Evolutionary conservation across 2,329 filamentous ascomycete species (phyloP).

Genomic region (Colletotrichum tamarilloi): DNA sequence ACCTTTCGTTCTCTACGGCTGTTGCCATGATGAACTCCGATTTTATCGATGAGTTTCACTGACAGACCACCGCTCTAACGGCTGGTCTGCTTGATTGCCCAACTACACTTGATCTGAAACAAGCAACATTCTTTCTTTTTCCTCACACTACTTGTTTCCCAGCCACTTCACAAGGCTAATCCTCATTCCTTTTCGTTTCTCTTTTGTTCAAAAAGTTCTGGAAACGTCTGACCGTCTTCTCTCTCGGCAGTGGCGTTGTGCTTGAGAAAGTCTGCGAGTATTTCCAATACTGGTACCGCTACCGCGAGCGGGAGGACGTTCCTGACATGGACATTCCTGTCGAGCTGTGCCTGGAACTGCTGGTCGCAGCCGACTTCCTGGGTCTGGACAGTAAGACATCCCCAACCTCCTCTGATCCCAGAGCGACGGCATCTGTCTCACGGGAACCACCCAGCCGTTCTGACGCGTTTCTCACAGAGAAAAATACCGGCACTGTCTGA

Average conservation of each 20-base stretch:
- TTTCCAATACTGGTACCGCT: constrained; percentile 83
- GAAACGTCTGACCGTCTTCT: constrained; percentile 38
- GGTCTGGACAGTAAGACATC: constrained; percentile 70
- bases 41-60: constrained; percentile 55
- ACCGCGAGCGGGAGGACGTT: constrained; percentile 76
- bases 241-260: constrained; percentile 68
- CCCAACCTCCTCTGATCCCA: constrained; percentile 19
- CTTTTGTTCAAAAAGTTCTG: constrained; percentile 5
- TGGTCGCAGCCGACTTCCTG: constrained; percentile 82
- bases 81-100: constrained; percentile 61
- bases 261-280: constrained; percentile 87
- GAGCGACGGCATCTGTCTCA: not conserved
- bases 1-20: constrained; percentile 40
- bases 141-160: not conserved
- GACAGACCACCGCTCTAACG: constrained; percentile 54
- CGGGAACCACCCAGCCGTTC: not conserved
- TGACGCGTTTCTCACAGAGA: constrained; percentile 29
- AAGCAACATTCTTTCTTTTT: constrained; percentile 40
- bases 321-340: constrained; percentile 85
- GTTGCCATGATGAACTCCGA: constrained; percentile 29
- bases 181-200: constrained; percentile 7
- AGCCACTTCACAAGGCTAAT: constrained; percentile 10
- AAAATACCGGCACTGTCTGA: constrained; percentile 29
- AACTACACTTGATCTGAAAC: constrained; percentile 75
- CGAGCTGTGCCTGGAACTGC: constrained; percentile 80